phyloP scores from a whole-genome alignment of 2,329 filamentous ascomycete genomes.

The Xylogone sp. region DNA sequence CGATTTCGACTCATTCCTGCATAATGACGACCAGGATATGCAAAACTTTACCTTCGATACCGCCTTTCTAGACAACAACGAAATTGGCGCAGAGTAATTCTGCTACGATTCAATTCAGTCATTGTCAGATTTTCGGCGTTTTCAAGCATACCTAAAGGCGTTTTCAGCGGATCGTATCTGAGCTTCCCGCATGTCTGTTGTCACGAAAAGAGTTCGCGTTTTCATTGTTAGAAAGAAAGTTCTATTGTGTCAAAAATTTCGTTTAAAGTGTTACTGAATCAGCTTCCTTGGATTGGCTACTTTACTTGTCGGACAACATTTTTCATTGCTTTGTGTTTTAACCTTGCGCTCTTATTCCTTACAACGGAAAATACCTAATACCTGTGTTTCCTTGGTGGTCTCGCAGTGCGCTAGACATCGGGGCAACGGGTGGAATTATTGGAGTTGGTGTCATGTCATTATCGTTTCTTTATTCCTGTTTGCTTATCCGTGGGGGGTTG shows the following conservation, averaged over 20 bases:
- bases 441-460: slow-evolving; percentile 22
- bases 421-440: slow-evolving; percentile 13
- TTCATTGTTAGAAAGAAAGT: slow-evolving; percentile 23
- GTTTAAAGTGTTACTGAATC: slow-evolving; percentile 15
- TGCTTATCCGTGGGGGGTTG: slow-evolving; percentile 8
- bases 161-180: slow-evolving; percentile 27
- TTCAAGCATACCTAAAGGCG: slow-evolving; percentile 28
- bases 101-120: slow-evolving; percentile 10
- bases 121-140: slow-evolving; percentile 26
- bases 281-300: not conserved
- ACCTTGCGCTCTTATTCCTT: slow-evolving; percentile 14
- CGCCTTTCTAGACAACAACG: slow-evolving; percentile 52
- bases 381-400: slow-evolving; percentile 18
- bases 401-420: slow-evolving; percentile 17
- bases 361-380: slow-evolving; percentile 23
- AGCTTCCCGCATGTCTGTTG: slow-evolving; percentile 21
- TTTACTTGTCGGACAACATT: slow-evolving; percentile 8
- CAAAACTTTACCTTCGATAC: slow-evolving; percentile 51
- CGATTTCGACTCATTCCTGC: slow-evolving; percentile 66
- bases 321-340: slow-evolving; percentile 21
- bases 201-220: slow-evolving; percentile 22
- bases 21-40: slow-evolving; percentile 47
- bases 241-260: slow-evolving; percentile 19
- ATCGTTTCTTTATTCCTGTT: slow-evolving; percentile 14
- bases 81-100: slow-evolving; percentile 53